These are phyloP conservation scores for Ascochyta viciae-villosae DNA, from an alignment of 2,329 filamentous ascomycete genomes.

Conservation along the genomic window DNA sequence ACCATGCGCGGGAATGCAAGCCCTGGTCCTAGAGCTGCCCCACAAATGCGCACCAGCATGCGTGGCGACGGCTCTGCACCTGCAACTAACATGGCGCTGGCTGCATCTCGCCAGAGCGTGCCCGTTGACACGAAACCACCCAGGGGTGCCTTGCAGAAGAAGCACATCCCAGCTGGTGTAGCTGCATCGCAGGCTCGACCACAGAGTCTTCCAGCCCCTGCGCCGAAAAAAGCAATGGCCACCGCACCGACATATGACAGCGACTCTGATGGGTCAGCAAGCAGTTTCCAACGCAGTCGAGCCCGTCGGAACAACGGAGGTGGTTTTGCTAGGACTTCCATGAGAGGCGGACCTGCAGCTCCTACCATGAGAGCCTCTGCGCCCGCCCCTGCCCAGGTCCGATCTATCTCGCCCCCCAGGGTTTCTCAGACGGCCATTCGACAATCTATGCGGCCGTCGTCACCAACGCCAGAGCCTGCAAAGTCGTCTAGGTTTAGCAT, in stretches of 20 bases:
- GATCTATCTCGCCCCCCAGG: constrained; percentile 51
- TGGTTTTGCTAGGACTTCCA: constrained; percentile 71
- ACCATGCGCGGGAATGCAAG: constrained; percentile 41
- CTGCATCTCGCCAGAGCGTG: constrained; percentile 46
- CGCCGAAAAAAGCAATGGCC: constrained; percentile 25
- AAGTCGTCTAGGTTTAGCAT: constrained; percentile 69
- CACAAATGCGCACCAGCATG: constrained; percentile 50
- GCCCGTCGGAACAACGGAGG: constrained; percentile 53
- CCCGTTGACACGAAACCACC: constrained; percentile 34
- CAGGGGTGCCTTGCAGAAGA: constrained; percentile 50
- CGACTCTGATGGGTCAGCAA: constrained; percentile 60
- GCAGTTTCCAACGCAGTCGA: constrained; percentile 76
- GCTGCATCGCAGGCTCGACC: constrained; percentile 31
- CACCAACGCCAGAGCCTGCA: constrained; percentile 37
- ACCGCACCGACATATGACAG: constrained; percentile 45
- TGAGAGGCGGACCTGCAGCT: constrained; percentile 61
- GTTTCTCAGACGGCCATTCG: constrained; percentile 37
- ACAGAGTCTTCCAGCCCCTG: constrained; percentile 33
- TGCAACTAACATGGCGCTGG: constrained; percentile 33
- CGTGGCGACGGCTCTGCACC: constrained; percentile 41
- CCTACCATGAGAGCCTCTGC: constrained; percentile 41
- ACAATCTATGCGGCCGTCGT: constrained; percentile 44
- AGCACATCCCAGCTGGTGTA: constrained; percentile 42
- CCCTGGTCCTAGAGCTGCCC: constrained; percentile 16
- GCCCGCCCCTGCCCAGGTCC: constrained; percentile 31